phyloP scores from a whole-genome alignment of 257 asterid species.

The Datura wrightii region DNA sequence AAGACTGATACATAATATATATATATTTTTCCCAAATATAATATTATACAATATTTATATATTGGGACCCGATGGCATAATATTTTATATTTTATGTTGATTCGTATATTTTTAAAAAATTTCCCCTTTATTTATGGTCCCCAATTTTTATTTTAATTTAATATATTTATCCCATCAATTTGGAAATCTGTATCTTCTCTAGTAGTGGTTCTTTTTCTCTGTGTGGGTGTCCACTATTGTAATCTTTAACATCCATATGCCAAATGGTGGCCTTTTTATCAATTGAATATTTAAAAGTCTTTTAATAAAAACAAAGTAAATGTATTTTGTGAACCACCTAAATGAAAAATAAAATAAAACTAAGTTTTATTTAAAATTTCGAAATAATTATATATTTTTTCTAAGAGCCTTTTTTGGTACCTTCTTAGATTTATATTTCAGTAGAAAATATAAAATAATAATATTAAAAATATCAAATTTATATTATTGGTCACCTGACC shows the following conservation, averaged over 20 bases:
- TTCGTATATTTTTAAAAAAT: too few species aligned
- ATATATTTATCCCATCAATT: not conserved
- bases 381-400: not conserved
- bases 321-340: not conserved
- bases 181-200: conserved; percentile 41
- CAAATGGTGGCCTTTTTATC: not conserved
- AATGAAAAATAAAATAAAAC: not conserved
- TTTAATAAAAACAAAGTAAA: not conserved
- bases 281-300: not conserved
- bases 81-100: too few species aligned
- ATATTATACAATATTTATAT: too few species aligned
- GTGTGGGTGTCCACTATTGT: conserved; percentile 21
- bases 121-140: conserved; percentile 21
- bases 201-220: conserved; percentile 32
- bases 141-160: not conserved
- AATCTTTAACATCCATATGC: not conserved
- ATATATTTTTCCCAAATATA: too few species aligned
- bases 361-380: not conserved
- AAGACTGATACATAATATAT: too few species aligned
- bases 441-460: too few species aligned
- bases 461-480: too few species aligned
- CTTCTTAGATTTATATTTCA: not conserved
- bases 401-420: not conserved
- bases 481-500: too few species aligned
- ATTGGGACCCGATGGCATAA: too few species aligned